These are phyloP conservation scores for Musa acuminata DNA, from an alignment of 176 grass and related monocot species.

Conservation along the genomic window DNA sequence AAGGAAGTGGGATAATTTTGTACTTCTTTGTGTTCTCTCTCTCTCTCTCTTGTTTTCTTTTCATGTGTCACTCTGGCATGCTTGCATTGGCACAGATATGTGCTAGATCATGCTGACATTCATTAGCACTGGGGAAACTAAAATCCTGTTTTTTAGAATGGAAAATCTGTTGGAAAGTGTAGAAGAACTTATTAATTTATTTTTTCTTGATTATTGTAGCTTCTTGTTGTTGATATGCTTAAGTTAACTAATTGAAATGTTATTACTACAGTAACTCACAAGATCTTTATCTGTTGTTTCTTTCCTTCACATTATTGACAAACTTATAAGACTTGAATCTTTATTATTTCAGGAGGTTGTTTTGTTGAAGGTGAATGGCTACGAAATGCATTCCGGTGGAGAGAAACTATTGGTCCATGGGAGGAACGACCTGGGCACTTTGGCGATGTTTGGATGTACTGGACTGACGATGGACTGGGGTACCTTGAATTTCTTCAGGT, in stretches of 20 bases:
- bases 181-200: background rate
- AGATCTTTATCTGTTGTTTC: background rate
- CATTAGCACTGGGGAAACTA: no score
- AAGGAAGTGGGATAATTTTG: no score
- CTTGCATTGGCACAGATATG: no score
- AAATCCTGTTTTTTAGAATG: no score
- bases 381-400: constrained; percentile 88
- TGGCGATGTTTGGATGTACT: constrained; percentile 86
- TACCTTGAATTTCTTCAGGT: constrained; percentile 97
- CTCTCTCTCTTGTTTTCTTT: no score
- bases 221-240: background rate
- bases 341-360: constrained; percentile 57
- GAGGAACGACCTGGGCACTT: constrained; percentile 93
- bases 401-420: constrained; percentile 63
- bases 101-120: no score
- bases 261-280: background rate
- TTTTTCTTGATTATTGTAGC: background rate
- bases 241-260: background rate
- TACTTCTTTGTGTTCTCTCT: no score
- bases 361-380: constrained; percentile 72
- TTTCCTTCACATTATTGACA: background rate
- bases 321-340: background rate
- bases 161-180: no score
- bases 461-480: constrained; percentile 94
- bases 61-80: no score